phyloP scores from a whole-genome alignment of 495 filamentous ascomycete genomes.

The Penicillium parvum region DNA sequence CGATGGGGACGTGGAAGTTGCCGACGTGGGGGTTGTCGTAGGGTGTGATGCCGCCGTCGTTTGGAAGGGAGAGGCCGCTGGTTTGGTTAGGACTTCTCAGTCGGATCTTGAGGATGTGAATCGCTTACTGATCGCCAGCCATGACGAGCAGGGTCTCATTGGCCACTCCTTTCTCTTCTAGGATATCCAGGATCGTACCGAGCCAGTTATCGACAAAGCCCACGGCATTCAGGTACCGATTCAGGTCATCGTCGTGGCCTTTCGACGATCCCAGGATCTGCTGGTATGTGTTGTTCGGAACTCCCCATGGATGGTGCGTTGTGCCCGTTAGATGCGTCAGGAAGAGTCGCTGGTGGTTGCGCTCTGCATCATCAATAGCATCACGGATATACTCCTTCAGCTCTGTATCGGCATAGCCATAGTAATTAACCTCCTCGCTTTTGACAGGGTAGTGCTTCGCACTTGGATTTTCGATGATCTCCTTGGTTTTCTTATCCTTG shows the following conservation, averaged over 20 bases:
- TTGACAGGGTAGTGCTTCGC: conserved; percentile 37
- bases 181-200: conserved; percentile 29
- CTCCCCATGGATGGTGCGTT: conserved; percentile 45
- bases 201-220: conserved; percentile 42
- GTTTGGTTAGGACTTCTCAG: no score
- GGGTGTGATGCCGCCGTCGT: conserved; percentile 28
- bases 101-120: no score
- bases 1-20: conserved; percentile 36
- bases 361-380: conserved; percentile 41
- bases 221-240: conserved; percentile 40
- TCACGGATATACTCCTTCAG: conserved; percentile 45
- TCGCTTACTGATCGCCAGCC: conserved; percentile 43
- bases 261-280: conserved; percentile 10
- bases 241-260: conserved; percentile 21
- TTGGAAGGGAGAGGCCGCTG: conserved; percentile 28
- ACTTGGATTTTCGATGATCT: conserved; percentile 32
- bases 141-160: conserved; percentile 43
- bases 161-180: conserved; percentile 38
- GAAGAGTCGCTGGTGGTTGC: conserved; percentile 41
- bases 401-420: conserved; percentile 44
- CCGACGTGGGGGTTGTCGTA: conserved; percentile 37
- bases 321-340: conserved; percentile 47
- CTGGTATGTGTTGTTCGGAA: conserved; percentile 30
- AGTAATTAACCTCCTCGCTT: conserved; percentile 45
- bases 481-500: conserved; percentile 35